Percentiles rank a stretch among this genome's conserved stretches.
Conservation (phyloP, 495 filamentous ascomycete species). For the Elaphomyces granulatus region DNA sequence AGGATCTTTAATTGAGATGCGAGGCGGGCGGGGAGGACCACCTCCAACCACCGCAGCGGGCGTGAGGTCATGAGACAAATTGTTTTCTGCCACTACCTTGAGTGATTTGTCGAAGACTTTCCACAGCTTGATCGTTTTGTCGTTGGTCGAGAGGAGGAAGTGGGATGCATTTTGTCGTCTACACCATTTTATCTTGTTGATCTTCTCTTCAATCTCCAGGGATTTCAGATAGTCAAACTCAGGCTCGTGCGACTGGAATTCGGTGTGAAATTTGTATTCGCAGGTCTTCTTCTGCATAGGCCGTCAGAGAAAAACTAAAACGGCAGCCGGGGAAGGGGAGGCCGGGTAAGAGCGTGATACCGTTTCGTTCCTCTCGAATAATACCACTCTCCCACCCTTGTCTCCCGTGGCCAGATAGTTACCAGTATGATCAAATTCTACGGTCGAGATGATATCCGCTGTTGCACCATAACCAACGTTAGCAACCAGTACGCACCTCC, state of each 20-base stretch:
- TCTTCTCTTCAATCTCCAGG: constrained; percentile 98
- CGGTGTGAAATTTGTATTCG: constrained; percentile 99
- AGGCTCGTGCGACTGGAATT: constrained; percentile 98
- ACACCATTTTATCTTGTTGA: constrained; percentile 99
- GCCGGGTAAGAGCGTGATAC: constrained; percentile 36
- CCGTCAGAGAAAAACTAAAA: constrained; percentile 10
- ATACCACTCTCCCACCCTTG: constrained; percentile 89
- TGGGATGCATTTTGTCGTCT: constrained; percentile 94
- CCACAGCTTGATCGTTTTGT: constrained; percentile 99
- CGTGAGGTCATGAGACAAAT: constrained; percentile 86
- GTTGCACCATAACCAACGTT: constrained; percentile 4
- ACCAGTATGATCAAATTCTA: constrained; percentile 97
- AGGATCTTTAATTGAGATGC: constrained; percentile 62
- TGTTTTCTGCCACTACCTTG: constrained; percentile 98
- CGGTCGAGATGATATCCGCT: constrained; percentile 99
- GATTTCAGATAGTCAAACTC: constrained; percentile 99
- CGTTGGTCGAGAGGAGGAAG: constrained; percentile 95
- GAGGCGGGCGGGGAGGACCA: constrained; percentile 57
- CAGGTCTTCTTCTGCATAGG: constrained; percentile 88
- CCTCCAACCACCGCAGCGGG: constrained; percentile 58
- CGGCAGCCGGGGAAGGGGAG: constrained; percentile 2
- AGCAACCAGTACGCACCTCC: neutral
- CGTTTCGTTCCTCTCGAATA: constrained; percentile 97
- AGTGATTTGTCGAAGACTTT: constrained; percentile 99
- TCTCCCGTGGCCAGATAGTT: constrained; percentile 97